Conservation (phyloP, 2,329 filamentous ascomycete genomes). For the Alternaria atra region DNA sequence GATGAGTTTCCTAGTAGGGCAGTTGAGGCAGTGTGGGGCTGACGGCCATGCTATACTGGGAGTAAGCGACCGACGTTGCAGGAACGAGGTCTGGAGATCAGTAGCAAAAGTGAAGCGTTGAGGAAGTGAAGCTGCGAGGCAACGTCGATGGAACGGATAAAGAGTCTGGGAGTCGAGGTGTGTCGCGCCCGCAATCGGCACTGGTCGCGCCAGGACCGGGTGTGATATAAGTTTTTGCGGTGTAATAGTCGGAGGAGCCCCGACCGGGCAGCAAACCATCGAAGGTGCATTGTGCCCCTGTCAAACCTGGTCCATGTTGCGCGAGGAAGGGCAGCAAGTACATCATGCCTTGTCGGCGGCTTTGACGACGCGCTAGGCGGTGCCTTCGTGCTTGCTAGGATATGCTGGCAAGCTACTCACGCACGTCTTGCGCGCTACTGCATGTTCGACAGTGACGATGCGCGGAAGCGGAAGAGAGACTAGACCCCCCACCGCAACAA, state of each 20-base stretch:
- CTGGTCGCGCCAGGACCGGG: constrained; percentile 35
- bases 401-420: constrained; percentile 27
- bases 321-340: constrained; percentile 36
- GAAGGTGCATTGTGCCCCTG: constrained; percentile 31
- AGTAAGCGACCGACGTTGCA: constrained; percentile 20
- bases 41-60: constrained; percentile 27
- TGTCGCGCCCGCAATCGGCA: constrained; percentile 31
- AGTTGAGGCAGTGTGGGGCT: constrained; percentile 28
- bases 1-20: constrained; percentile 17
- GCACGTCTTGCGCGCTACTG: constrained; percentile 38
- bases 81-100: constrained; percentile 15
- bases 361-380: constrained; percentile 33
- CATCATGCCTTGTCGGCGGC: constrained; percentile 38
- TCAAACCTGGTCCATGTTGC: constrained; percentile 35
- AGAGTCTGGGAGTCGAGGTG: constrained; percentile 24
- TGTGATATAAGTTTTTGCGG: constrained; percentile 47
- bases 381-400: constrained; percentile 15
- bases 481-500: constrained; percentile 25
- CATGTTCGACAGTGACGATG: constrained; percentile 35
- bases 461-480: constrained; percentile 41
- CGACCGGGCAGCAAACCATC: constrained; percentile 42
- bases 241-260: constrained; percentile 42
- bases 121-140: constrained; percentile 26
- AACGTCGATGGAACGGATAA: constrained; percentile 9
- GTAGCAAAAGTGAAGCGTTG: constrained; percentile 11